A percentile compares a stretch with the other conserved stretches of the same genome.
Conservation (phyloP, 2,329 filamentous ascomycete species). For the Chaetomiaceae sp. region DNA sequence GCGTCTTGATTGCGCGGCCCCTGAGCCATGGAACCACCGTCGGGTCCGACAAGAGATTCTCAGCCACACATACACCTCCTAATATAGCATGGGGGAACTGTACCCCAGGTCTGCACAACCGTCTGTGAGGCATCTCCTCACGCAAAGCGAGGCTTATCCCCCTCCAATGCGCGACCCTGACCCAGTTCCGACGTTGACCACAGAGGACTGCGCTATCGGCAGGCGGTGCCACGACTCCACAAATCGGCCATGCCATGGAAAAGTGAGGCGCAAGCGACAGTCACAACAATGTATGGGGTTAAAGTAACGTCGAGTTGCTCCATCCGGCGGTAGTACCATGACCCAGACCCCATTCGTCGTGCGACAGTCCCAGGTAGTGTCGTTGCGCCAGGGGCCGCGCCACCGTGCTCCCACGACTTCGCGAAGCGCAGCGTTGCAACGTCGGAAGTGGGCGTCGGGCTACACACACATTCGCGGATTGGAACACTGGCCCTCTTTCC, state of each 20-base stretch:
- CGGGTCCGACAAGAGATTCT: neutral
- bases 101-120: conserved; percentile 1
- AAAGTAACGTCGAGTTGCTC: neutral
- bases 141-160: neutral
- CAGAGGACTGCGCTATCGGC: neutral
- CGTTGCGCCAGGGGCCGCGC: neutral
- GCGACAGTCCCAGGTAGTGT: neutral
- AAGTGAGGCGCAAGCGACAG: conserved; percentile 2
- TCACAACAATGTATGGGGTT: too few species aligned
- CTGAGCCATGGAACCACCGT: neutral
- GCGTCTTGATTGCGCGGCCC: conserved; percentile 2
- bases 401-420: neutral
- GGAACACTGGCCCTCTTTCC: neutral
- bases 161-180: neutral
- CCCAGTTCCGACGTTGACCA: neutral
- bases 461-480: neutral
- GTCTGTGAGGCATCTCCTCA: neutral
- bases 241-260: neutral
- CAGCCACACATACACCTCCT: neutral
- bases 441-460: conserved; percentile 1
- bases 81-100: neutral
- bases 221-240: neutral
- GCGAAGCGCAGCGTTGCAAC: neutral
- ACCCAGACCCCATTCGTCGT: too few species aligned
- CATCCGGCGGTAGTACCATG: conserved; percentile 1